Evolutionary conservation across 2,329 filamentous ascomycete species (phyloP).

Genomic region (Phaeomoniella chlamydospora): DNA sequence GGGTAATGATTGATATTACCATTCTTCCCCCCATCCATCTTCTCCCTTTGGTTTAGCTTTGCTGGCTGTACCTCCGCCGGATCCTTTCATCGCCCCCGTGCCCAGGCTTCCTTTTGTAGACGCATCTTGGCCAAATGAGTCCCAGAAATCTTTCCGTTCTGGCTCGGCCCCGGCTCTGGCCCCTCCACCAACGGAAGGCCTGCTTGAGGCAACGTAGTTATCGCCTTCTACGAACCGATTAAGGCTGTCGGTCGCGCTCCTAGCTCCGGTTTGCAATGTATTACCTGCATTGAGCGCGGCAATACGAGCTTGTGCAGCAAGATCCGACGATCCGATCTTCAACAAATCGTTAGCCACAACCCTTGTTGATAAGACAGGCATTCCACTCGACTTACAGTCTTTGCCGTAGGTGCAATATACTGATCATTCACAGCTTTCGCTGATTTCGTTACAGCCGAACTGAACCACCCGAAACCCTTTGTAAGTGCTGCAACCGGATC

Average conservation of each 20-base stretch:
- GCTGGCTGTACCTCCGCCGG: slow-evolving; percentile 9
- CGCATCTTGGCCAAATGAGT: slow-evolving; percentile 46
- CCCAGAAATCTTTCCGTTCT: slow-evolving; percentile 77
- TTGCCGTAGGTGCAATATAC: slow-evolving; percentile 85
- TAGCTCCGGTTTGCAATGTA: slow-evolving; percentile 52
- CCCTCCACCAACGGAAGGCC: slow-evolving; percentile 21
- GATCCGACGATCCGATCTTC: slow-evolving; percentile 66
- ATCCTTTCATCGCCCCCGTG: slow-evolving; percentile 49
- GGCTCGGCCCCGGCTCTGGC: slow-evolving; percentile 40
- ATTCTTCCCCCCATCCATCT: slow-evolving; percentile 42
- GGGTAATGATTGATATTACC: slow-evolving; percentile 16
- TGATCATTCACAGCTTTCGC: slow-evolving; percentile 83
- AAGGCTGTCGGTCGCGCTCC: slow-evolving; percentile 64
- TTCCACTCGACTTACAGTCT: slow-evolving; percentile 47
- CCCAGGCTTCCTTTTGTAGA: slow-evolving; percentile 33
- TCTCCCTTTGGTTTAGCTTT: slow-evolving; percentile 26
- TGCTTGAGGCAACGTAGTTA: slow-evolving; percentile 17
- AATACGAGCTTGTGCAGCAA: slow-evolving; percentile 55
- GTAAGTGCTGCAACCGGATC: slow-evolving; percentile 79
- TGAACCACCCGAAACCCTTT: slow-evolving; percentile 91
- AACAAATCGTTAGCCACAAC: slow-evolving; percentile 1
- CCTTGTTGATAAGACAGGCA: background rate
- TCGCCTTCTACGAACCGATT: slow-evolving; percentile 77
- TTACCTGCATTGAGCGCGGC: slow-evolving; percentile 39
- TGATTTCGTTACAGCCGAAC: slow-evolving; percentile 72